A percentile compares a stretch with the other conserved stretches of the same genome.
Evolutionary conservation across 306 rosid species (phyloP).

Genomic region (Ceratonia siliqua): DNA sequence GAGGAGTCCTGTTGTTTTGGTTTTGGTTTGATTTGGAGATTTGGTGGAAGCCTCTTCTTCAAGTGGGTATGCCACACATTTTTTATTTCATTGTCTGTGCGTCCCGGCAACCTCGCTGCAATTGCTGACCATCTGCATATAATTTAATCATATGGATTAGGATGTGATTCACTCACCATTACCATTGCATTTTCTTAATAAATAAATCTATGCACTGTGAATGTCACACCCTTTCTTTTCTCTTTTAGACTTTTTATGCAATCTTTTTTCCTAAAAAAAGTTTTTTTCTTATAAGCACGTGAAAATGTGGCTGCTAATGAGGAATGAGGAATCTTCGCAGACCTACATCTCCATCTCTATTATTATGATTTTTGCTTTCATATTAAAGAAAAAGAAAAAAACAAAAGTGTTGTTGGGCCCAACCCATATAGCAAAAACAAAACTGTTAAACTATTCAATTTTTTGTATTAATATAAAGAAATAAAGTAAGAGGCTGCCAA

Average conservation of each 20-base stretch:
- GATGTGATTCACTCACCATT: no score
- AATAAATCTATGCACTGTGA: not conserved
- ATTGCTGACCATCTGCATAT: conserved; percentile 83
- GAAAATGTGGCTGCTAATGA: conserved; percentile 33
- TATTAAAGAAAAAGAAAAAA: conserved; percentile 19
- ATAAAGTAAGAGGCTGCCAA: not conserved
- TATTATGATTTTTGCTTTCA: conserved; percentile 16
- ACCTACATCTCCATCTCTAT: conserved; percentile 9
- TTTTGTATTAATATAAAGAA: not conserved
- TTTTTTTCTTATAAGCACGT: not conserved
- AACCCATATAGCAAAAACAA: not conserved
- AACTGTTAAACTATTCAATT: not conserved
- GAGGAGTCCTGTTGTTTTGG: not conserved
- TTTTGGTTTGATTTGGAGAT: conserved; percentile 17
- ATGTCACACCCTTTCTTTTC: not conserved
- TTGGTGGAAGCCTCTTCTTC: conserved; percentile 65
- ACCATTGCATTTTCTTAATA: no score
- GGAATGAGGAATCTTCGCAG: conserved; percentile 36
- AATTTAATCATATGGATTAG: not conserved
- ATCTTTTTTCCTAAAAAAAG: conserved; percentile 12
- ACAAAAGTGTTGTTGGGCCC: conserved; percentile 11
- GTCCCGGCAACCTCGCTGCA: conserved; percentile 80
- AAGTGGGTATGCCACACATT: conserved; percentile 95
- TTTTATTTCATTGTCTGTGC: conserved; percentile 91
- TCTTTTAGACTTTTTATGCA: not conserved